Base-by-base conservation (phyloP, 2,329 filamentous ascomycete genomes). In the Colletotrichum cuscutae region DNA sequence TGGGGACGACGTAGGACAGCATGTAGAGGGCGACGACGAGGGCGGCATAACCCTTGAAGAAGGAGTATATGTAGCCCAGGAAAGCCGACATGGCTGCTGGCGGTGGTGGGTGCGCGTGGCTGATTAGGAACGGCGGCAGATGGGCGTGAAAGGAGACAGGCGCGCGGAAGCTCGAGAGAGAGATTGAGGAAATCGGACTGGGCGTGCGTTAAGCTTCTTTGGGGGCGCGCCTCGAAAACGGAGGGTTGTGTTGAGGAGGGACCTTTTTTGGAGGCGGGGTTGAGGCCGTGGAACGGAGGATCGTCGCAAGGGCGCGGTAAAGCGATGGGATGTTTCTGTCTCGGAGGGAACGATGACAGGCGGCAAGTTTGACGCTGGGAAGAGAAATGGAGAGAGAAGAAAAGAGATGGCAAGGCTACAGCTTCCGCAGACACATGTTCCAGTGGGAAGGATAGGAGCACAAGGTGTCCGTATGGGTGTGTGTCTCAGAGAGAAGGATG, bases 21-120 rank as follows among this genome's bases (percentile, higher is more conserved):
- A 90, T 83, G 84, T 91, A 93, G 86, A 94, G 87, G 79, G 82
- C 81, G 76, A 88, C 56, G 72, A 85, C 86, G 75, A 90, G 82
- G 80, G 81, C 85, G 76, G 82, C 76, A 80, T 90, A 91, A 77
- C 85, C 86, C 74, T 81, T 81, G 74, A 87, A 77, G 80, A 89
- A 87, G 81, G 88, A 87, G 78, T 75, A 77, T 75, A 85, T 71
- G 79, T 82, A 81, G 75, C 75, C 76, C 75, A 82, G 77, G 74
- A 86, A 56, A 75, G 80, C 78, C 71, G 57, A 58, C 84, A 86
- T 86, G 77, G 69, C 74, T 73, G 68, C 61, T 65, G 57, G n/a
- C 30, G 42, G 46, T 30, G 26, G 9, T 30, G 46, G 32, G 22
- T n/a, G 37, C 68, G 54, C 68, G 46, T 35, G 57, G 37, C 60